Evolutionary conservation across 306 rosid genomes (phyloP), one percentile per base, ranked within the genome.

Genomic region (Citrullus colocynthis): DNA sequence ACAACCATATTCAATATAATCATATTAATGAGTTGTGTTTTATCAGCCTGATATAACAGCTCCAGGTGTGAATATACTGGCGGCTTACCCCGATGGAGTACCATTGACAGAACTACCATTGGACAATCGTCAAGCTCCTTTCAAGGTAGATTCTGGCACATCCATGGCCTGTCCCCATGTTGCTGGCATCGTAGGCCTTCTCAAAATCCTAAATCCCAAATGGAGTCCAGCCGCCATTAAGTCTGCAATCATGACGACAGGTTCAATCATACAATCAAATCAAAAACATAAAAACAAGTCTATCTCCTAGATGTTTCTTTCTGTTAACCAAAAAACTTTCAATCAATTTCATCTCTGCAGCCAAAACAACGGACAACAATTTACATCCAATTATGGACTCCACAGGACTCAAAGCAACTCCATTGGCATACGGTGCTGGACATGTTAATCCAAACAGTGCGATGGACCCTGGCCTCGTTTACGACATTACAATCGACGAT

Each of bases 101-200:
- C 58, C 83, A 17, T 85, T 82, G 58, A 75, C 87, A 48, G 75
- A 74, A 41, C 15, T 65, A 16, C 21, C 7, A 4, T 16, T 21
- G 2, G 93, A 88, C 52, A 56, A 48, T 52, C 89, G 88, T 5
- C 80, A 72, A 51, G 41, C 60, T 66, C 77, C 90, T 69, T 91
- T 49, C 34, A 42, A 12, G 5, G 0, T 11, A 2, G 30, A 82
- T 72, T 79, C 91, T 2, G 90, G 92, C 37, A 91, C 90, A 54
- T 91, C 93, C 21, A 91, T 89, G 92, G 61, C 93, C 1, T 89
- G 93, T 59, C 96, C 93, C 66, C 90, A 86, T 85, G 88, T 86
- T 81, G 41, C 93, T 15, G 96, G 93, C 6, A 1, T 87, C 74
- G 92, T 54, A 24, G 90, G 85, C 1, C 76, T 91, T 15, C 82